These are phyloP conservation scores for Termitomyces sp. DNA, from an alignment of 768 basidiomycete genomes.

Conservation along the genomic window DNA sequence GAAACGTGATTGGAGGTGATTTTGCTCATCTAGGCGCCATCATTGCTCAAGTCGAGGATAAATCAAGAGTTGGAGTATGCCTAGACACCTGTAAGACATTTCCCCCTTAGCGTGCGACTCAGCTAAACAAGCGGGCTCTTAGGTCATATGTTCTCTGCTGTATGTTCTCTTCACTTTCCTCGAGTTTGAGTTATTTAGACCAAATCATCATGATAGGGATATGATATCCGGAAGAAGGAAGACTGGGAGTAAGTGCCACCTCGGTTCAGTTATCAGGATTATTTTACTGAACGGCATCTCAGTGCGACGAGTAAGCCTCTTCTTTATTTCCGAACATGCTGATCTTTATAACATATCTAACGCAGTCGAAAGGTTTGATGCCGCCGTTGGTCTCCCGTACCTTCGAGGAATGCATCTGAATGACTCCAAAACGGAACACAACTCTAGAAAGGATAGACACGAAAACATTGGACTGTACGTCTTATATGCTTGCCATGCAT, in stretches of 20 bases:
- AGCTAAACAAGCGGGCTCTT: neutral
- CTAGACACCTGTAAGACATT: constrained; percentile 70
- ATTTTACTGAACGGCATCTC: neutral
- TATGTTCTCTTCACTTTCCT: constrained; percentile 24
- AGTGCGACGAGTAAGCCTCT: constrained; percentile 22
- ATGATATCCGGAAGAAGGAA: constrained; percentile 71
- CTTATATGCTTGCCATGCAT: neutral
- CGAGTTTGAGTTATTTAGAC: neutral
- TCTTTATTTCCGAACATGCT: neutral
- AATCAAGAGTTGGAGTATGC: constrained; percentile 75
- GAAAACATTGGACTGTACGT: constrained; percentile 82
- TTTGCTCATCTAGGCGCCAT: constrained; percentile 68
- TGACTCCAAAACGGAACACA: constrained; percentile 66
- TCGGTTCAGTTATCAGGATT: neutral
- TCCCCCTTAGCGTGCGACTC: neutral
- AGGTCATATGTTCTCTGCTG: constrained; percentile 81
- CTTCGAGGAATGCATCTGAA: constrained; percentile 85
- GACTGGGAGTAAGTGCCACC: constrained; percentile 60
- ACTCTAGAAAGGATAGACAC: constrained; percentile 73
- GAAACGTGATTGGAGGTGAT: constrained; percentile 71
- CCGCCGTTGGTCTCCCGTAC: constrained; percentile 66
- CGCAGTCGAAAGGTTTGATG: constrained; percentile 61
- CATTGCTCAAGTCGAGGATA: constrained; percentile 68
- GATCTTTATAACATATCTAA: neutral
- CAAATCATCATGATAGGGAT: constrained; percentile 44